Evolutionary conservation across 2,329 filamentous ascomycete genomes (phyloP).

Genomic region (Venturia oleaginea): DNA sequence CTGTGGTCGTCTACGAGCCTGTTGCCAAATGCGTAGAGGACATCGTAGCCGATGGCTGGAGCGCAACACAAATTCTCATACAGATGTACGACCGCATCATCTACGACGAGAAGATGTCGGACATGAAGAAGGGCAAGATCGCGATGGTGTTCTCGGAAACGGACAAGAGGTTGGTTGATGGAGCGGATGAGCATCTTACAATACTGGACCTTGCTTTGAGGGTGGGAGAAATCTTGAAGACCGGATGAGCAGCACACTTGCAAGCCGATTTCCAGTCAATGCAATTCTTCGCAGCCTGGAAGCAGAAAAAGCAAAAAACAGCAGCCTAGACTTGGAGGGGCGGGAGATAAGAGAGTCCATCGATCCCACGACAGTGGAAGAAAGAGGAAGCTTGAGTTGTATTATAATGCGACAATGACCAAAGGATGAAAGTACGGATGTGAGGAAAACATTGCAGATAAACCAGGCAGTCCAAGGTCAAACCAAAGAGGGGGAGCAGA

Average conservation of each 20-base stretch:
- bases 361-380: background rate
- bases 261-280: background rate
- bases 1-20: constrained; percentile 57
- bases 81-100: constrained; percentile 81
- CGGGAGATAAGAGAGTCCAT: background rate
- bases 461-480: background rate
- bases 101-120: constrained; percentile 73
- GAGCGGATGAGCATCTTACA: constrained; percentile 87
- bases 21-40: constrained; percentile 77
- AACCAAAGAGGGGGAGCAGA: background rate
- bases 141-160: constrained; percentile 84
- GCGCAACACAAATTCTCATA: constrained; percentile 74
- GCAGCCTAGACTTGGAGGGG: background rate
- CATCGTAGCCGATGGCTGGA: constrained; percentile 95
- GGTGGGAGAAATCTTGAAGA: constrained; percentile 63
- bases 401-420: background rate
- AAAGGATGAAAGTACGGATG: background rate
- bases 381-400: background rate
- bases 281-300: background rate
- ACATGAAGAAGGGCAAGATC: constrained; percentile 84
- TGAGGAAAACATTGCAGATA: background rate
- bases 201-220: constrained; percentile 78
- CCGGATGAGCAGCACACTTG: background rate
- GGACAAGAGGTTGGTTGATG: constrained; percentile 90
- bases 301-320: background rate